Evolutionary conservation across 768 basidiomycete genomes (phyloP).

Genomic region (Lyophyllum atratum): DNA sequence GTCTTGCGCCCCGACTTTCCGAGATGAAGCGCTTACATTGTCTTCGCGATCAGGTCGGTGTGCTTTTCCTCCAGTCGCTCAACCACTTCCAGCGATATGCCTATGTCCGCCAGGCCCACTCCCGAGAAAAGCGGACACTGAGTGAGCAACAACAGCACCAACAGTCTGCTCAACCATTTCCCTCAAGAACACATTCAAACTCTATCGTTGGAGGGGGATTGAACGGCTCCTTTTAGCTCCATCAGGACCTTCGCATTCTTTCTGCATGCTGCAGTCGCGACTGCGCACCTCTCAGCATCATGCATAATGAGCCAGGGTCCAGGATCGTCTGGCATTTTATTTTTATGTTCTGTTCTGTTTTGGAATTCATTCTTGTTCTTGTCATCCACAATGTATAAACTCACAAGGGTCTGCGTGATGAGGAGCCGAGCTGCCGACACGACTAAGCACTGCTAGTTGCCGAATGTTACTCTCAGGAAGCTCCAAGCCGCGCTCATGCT

Average conservation of each 20-base stretch:
- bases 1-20: not conserved
- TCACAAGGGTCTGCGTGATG: not conserved
- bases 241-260: not conserved
- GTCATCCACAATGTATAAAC: not conserved
- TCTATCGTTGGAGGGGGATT: slow-evolving; percentile 23
- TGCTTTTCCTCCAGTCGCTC: slow-evolving; percentile 72
- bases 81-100: slow-evolving; percentile 92
- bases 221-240: slow-evolving; percentile 14
- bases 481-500: not conserved
- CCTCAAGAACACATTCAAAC: slow-evolving; percentile 33
- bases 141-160: slow-evolving; percentile 30
- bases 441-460: not conserved
- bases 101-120: slow-evolving; percentile 81
- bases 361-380: not conserved
- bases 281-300: not conserved
- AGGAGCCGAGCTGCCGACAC: not conserved
- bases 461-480: not conserved
- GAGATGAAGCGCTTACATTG: slow-evolving; percentile 1
- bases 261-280: not conserved
- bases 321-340: not conserved
- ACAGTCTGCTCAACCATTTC: slow-evolving; percentile 18
- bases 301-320: not conserved
- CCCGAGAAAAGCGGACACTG: slow-evolving; percentile 46
- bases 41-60: slow-evolving; percentile 60
- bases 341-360: not conserved